Conservation (phyloP, 2,329 filamentous ascomycete species). For the Colletotrichum camelliae region DNA sequence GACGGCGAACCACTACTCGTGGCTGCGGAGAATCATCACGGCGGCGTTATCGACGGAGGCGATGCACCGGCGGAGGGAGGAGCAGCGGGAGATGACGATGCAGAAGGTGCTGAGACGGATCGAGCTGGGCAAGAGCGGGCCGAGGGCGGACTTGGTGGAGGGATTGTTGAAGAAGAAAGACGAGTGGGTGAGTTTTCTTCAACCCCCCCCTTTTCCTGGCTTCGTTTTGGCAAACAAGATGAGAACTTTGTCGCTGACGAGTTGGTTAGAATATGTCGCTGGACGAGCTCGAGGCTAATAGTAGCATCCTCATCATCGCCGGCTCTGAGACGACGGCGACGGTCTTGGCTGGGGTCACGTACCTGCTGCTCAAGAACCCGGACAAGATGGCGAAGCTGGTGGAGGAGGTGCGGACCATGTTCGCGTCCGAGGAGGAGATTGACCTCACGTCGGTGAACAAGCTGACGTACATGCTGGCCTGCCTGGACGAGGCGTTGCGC, state of each 20-base stretch:
- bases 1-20: background rate
- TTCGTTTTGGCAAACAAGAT: too few relatives aligned
- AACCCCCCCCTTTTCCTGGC: too few relatives aligned
- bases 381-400: constrained; percentile 33
- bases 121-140: constrained; percentile 4
- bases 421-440: constrained; percentile 40
- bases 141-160: constrained; percentile 17
- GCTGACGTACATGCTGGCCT: constrained; percentile 43
- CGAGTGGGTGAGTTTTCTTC: constrained; percentile 5
- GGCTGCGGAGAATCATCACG: background rate
- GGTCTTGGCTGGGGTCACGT: constrained; percentile 29
- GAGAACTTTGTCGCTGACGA: background rate
- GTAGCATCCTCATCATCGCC: constrained; percentile 28
- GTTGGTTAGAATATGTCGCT: constrained; percentile 5
- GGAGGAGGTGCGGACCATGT: constrained; percentile 41
- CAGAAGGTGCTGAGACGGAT: constrained; percentile 21
- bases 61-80: background rate
- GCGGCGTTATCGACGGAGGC: background rate
- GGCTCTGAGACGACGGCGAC: constrained; percentile 41
- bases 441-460: constrained; percentile 32
- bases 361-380: constrained; percentile 34
- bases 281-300: constrained; percentile 18
- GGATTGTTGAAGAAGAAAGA: constrained; percentile 21
- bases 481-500: constrained; percentile 46
- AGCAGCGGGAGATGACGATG: background rate